Percentiles rank a stretch among this genome's conserved stretches.
These are phyloP conservation scores for Jaltomata sinuosa DNA, from an alignment of 257 asterid genomes.

Conservation along the genomic window DNA sequence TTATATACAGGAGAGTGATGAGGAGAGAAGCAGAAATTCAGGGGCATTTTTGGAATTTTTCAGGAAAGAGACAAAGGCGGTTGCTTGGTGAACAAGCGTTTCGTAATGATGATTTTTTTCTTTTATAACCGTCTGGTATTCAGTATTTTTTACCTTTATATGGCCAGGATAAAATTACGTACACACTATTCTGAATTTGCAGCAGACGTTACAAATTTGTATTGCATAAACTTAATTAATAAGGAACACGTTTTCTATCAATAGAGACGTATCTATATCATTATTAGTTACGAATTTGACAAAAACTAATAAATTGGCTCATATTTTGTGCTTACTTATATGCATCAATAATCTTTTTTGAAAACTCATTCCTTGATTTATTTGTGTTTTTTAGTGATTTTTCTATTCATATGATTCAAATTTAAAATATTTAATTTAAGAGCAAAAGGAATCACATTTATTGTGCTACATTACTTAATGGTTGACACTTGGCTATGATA, in stretches of 20 bases:
- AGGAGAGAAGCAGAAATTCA: neutral
- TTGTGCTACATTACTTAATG: neutral
- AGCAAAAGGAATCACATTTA: neutral
- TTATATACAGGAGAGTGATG: neutral
- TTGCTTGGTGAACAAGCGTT: neutral
- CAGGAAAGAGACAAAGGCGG: neutral
- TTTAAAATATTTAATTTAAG: neutral
- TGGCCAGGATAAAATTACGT: neutral
- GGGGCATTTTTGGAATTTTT: neutral
- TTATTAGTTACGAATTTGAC: neutral
- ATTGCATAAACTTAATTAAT: no score
- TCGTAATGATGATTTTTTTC: neutral
- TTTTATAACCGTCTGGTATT: neutral
- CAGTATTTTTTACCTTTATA: no score
- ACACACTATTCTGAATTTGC: no score
- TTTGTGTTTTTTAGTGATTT: neutral
- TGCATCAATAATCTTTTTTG: neutral
- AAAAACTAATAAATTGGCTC: neutral
- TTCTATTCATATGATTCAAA: accelerated
- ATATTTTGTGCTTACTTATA: neutral
- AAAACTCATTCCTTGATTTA: neutral
- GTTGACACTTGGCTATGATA: no score
- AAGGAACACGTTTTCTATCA: neutral
- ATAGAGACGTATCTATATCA: neutral
- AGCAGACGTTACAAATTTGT: no score